Base-by-base conservation (phyloP, 257 asterid genomes). In the Parsonsia alboflavescens region DNA sequence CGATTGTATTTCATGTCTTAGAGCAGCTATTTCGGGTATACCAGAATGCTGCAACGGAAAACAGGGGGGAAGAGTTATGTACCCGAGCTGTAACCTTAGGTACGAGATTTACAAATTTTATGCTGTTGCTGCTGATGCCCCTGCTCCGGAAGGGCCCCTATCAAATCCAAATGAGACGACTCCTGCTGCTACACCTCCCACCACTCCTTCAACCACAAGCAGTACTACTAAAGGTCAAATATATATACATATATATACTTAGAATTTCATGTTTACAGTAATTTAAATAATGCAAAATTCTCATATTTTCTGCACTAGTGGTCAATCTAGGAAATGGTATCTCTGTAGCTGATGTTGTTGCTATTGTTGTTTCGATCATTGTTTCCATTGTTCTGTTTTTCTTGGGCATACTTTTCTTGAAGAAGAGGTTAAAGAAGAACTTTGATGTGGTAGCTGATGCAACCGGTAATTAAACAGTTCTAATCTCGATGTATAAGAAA, bases 1-100 rank as follows among this genome's bases (percentile, higher is more conserved):
- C 3, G 39, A 30, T 41, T 82, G 86, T 59, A 39, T 48, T 9
- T 17, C 11, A 50, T 82, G 86, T 53, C 77, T 83, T 10, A 73
- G 21, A 1, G 7, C 8, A 0, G 76, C 81, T 30, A 49, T 50
- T 30, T 13, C 3, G 12, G 0, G 4, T 6, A 28, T 78, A 58
- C 48, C 69, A 7, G 7, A n/a, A n/a, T n/a, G 74, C 16, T 73
- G 73, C 41, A 26, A 62, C 49, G 33, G 49, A 21, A 53, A 33
- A 6, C 41, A 28, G 12, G 82, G 77, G 16, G 82, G 66, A 11
- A 57, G 71, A 50, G 44, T 48, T 74, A 21, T 56, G 26, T 66
- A 30, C 28, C 59, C 78, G 0, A 78, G 82, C 48, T 78, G 75
- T 53, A 30, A 5, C 41, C 42, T 66, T 65, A 44, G 67, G 24